phyloP scores from a whole-genome alignment of 805 yeast species.

The Millerago galiae region DNA sequence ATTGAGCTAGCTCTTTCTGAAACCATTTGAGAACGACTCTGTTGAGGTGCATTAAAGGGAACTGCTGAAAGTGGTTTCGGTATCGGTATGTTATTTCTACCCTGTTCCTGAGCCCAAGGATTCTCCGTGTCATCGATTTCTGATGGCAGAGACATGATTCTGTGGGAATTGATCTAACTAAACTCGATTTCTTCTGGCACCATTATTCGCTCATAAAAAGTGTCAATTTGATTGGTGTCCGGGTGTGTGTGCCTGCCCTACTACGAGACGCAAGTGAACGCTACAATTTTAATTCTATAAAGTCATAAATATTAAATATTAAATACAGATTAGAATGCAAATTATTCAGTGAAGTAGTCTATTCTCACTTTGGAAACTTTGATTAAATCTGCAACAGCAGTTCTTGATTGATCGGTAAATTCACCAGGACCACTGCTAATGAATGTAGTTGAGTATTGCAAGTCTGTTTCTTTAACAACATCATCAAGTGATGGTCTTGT shows the following conservation, averaged over 20 bases:
- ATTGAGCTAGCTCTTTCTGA: background rate
- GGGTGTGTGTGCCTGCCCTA: background rate
- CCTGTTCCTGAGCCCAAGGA: conserved; percentile 17
- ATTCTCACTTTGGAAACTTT: conserved; percentile 22
- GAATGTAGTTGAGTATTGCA: conserved; percentile 39
- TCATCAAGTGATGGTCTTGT: conserved; percentile 12
- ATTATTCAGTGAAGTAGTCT: conserved; percentile 28
- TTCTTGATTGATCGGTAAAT: conserved; percentile 52
- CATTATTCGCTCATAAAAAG: background rate
- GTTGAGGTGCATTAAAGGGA: background rate
- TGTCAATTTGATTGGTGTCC: background rate
- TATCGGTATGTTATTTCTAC: background rate
- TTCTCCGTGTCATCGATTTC: conserved; percentile 7
- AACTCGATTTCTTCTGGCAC: background rate
- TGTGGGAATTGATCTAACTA: background rate
- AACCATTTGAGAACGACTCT: background rate
- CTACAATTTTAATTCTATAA: background rate
- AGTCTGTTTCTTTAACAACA: conserved; percentile 13
- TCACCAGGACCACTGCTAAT: conserved; percentile 59
- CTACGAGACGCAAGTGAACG: too few relatives aligned
- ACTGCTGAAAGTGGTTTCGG: background rate
- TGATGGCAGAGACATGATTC: background rate
- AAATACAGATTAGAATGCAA: conserved; percentile 1
- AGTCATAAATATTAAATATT: background rate
- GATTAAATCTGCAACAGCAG: conserved; percentile 37